phyloP scores from a whole-genome alignment of 306 rosid genomes.

The Cucumis melo region DNA sequence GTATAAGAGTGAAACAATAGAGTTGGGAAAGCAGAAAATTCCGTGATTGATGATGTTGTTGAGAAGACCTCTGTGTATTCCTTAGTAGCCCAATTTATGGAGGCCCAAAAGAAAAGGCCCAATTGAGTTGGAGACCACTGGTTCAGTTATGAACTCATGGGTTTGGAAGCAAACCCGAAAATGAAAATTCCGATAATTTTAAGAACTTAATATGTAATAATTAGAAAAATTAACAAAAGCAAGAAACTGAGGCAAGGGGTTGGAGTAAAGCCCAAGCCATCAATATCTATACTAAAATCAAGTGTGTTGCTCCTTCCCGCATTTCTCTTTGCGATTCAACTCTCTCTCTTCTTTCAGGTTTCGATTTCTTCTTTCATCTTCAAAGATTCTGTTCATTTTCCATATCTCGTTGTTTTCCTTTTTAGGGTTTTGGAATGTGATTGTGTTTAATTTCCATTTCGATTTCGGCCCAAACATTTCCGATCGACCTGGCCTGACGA shows the following conservation, averaged over 20 bases:
- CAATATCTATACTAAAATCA: background rate
- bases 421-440: background rate
- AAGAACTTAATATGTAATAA: background rate
- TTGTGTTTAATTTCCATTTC: background rate
- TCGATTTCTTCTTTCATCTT: background rate
- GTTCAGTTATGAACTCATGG: background rate
- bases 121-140: background rate
- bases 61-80: background rate
- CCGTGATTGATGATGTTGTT: too few species aligned
- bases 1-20: too few species aligned
- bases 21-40: too few species aligned
- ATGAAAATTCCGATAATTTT: background rate
- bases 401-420: background rate
- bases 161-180: background rate
- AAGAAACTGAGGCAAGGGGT: background rate
- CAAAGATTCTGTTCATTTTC: background rate
- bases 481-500: background rate
- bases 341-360: conserved; percentile 4
- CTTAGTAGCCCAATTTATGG: background rate
- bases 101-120: background rate
- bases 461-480: background rate
- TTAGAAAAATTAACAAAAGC: background rate
- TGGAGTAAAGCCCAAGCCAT: conserved; percentile 20
- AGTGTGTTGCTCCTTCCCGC: background rate
- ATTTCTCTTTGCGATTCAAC: background rate